These are phyloP conservation scores for Schizothecium vesticola DNA, from an alignment of 495 filamentous ascomycete species.

Conservation along the genomic window DNA sequence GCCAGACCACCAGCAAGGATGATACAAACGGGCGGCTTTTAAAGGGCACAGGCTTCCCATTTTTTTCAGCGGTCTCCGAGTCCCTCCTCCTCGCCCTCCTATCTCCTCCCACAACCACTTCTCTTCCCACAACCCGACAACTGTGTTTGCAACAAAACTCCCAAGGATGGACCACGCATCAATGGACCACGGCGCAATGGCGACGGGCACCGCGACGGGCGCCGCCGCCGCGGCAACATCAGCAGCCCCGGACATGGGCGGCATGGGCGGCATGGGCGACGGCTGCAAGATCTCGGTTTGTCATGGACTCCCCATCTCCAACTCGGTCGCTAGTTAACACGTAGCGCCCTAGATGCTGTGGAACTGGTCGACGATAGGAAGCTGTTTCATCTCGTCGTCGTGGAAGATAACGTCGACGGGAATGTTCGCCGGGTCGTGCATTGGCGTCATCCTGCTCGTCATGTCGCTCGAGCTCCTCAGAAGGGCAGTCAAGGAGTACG, in stretches of 20 bases:
- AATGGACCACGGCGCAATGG: background rate
- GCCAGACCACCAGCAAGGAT: background rate
- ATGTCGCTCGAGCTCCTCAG: slow-evolving; percentile 60
- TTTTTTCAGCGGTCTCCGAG: background rate
- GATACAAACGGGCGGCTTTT: background rate
- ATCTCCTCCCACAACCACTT: background rate
- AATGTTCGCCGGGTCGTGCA: slow-evolving; percentile 66
- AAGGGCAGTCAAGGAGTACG: slow-evolving; percentile 54
- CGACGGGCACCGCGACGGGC: background rate
- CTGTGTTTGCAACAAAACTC: background rate
- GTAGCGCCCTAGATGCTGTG: slow-evolving; percentile 52
- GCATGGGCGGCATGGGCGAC: background rate
- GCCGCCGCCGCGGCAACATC: background rate
- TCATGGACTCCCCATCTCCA: background rate
- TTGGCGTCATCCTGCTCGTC: slow-evolving; percentile 61
- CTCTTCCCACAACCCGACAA: background rate
- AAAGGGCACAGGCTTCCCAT: background rate
- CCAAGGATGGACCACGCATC: background rate
- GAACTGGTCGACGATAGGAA: no score
- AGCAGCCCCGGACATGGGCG: background rate
- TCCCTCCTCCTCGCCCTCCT: background rate
- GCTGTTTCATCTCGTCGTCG: slow-evolving; percentile 58
- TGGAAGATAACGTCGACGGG: slow-evolving; percentile 60
- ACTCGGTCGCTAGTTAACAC: background rate
- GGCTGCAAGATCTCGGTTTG: slow-evolving; percentile 7